These are phyloP conservation scores for Sporothrix brasiliensis DNA, from an alignment of 2,329 filamentous ascomycete genomes.

Conservation along the genomic window DNA sequence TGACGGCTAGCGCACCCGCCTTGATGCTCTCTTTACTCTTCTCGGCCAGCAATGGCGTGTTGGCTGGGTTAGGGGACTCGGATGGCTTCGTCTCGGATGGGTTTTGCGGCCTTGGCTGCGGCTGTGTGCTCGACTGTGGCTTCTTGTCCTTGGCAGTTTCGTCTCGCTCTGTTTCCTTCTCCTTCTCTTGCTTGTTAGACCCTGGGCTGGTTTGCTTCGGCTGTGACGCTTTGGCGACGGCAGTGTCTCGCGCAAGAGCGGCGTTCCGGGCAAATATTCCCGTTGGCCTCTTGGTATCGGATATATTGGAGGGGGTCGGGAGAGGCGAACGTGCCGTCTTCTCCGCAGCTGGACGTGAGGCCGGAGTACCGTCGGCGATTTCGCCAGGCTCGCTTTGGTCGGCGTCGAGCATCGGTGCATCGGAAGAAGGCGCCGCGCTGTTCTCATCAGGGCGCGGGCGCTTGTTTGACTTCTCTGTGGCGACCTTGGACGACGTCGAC, in stretches of 20 bases:
- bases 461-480: slow-evolving; percentile 47
- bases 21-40: not conserved
- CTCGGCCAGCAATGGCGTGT: not conserved
- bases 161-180: not conserved
- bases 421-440: slow-evolving; percentile 49
- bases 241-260: not conserved
- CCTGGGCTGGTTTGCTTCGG: not conserved
- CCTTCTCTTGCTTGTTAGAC: not conserved
- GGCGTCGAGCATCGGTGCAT: slow-evolving; percentile 43
- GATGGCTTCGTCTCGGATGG: not conserved
- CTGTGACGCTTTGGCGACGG: not conserved
- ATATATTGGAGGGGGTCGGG: not conserved
- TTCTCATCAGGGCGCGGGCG: slow-evolving; percentile 59
- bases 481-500: slow-evolving; percentile 46
- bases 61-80: not conserved
- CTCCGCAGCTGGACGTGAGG: not conserved
- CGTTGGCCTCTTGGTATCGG: slow-evolving; percentile 28
- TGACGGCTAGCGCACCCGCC: not conserved
- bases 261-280: slow-evolving; percentile 27
- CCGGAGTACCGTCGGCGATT: slow-evolving; percentile 44
- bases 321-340: slow-evolving; percentile 15
- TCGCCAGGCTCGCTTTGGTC: slow-evolving; percentile 54
- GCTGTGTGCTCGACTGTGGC: not conserved
- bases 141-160: not conserved
- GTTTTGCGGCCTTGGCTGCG: slow-evolving; percentile 10